Evolutionary conservation across 495 filamentous ascomycete species (phyloP).

Genomic region (Apodospora peruviana): DNA sequence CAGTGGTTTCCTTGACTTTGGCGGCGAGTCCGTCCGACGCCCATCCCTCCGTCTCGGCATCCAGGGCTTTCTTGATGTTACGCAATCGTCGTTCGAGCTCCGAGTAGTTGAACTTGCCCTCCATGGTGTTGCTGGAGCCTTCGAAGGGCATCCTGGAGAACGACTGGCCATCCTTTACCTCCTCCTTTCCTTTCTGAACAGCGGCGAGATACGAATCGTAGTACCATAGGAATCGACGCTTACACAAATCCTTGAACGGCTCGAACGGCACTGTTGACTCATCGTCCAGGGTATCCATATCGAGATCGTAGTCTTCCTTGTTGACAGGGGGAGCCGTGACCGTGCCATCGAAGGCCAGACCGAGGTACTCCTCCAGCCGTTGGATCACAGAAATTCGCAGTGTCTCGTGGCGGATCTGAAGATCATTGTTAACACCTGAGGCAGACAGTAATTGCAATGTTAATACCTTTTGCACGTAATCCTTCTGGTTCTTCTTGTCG

Average conservation of each 20-base stretch:
- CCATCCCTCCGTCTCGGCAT: conserved; percentile 70
- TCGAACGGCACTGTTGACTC: conserved; percentile 54
- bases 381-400: conserved; percentile 81
- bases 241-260: conserved; percentile 85
- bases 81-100: conserved; percentile 64
- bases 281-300: conserved; percentile 48
- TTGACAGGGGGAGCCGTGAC: conserved; percentile 27
- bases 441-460: neutral
- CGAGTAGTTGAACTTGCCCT: conserved; percentile 78
- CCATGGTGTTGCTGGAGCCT: conserved; percentile 70
- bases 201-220: conserved; percentile 75
- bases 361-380: conserved; percentile 73
- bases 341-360: conserved; percentile 50
- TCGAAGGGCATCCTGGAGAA: conserved; percentile 89
- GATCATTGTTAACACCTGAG: too few species aligned
- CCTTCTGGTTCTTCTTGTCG: conserved; percentile 68
- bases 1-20: conserved; percentile 60
- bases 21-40: conserved; percentile 57
- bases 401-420: conserved; percentile 85
- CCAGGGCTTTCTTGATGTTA: conserved; percentile 59
- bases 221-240: conserved; percentile 94
- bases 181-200: conserved; percentile 57
- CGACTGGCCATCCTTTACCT: conserved; percentile 50
- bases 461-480: conserved; percentile 80
- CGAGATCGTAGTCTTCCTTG: conserved; percentile 48